These are phyloP conservation scores for Asterophora parasitica DNA, from an alignment of 768 basidiomycete genomes.

Conservation along the genomic window DNA sequence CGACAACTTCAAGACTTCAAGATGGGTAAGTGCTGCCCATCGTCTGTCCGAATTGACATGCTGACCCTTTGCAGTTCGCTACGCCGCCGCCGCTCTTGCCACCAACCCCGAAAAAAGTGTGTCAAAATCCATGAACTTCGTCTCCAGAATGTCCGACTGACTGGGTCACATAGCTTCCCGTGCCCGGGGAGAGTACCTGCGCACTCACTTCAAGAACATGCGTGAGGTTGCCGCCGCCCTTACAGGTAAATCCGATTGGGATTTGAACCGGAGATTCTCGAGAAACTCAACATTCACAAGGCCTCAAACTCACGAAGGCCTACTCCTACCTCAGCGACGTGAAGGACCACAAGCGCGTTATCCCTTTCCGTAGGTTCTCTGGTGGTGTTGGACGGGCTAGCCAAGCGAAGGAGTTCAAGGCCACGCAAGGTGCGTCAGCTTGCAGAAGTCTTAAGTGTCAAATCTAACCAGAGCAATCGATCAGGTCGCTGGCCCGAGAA, in stretches of 20 bases:
- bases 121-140: constrained; percentile 24
- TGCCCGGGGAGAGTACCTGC: constrained; percentile 94
- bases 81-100: constrained; percentile 83
- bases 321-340: constrained; percentile 93
- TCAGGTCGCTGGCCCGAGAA: constrained; percentile 99
- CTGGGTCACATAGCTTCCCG: constrained; percentile 61
- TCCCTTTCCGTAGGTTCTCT: constrained; percentile 94
- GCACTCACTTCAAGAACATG: constrained; percentile 99
- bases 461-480: not conserved
- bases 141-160: constrained; percentile 14
- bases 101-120: constrained; percentile 94
- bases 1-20: constrained; percentile 54
- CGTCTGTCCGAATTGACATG: constrained; percentile 12
- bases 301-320: constrained; percentile 91
- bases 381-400: constrained; percentile 93
- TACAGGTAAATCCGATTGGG: constrained; percentile 53
- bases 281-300: constrained; percentile 33
- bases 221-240: constrained; percentile 95
- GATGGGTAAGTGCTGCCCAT: constrained; percentile 53
- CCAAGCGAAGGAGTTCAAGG: constrained; percentile 95
- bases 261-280: not conserved
- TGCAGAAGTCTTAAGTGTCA: not conserved
- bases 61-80: constrained; percentile 64
- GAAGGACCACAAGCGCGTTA: constrained; percentile 92
- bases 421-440: constrained; percentile 78